Conservation (phyloP, 2,329 filamentous ascomycete genomes). For the Colletotrichum sp. region DNA sequence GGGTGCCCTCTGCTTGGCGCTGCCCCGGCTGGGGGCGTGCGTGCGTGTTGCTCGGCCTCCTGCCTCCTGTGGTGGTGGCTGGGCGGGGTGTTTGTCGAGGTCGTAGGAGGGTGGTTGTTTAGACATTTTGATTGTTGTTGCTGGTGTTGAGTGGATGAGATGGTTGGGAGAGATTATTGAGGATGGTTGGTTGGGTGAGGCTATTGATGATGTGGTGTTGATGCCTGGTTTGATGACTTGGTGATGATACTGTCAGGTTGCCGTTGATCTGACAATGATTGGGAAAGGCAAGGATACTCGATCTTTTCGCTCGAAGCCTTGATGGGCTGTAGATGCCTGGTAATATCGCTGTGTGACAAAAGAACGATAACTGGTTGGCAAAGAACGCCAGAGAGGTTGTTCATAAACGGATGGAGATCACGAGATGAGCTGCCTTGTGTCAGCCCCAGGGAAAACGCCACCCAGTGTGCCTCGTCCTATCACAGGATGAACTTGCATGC, state of each 20-base stretch:
- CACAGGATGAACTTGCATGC: background rate
- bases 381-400: background rate
- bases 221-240: background rate
- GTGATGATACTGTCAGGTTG: background rate
- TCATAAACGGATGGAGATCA: background rate
- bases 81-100: background rate
- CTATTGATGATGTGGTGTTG: background rate
- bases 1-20: no score
- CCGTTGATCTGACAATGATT: background rate
- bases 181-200: background rate
- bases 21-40: no score
- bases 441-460: background rate
- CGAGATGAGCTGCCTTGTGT: background rate
- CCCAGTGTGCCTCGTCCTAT: background rate
- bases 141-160: no score
- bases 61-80: no score
- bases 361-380: background rate
- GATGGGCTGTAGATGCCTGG: no score
- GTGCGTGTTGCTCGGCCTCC: no score
- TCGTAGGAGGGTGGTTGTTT: slow-evolving; percentile 12
- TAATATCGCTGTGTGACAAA: background rate
- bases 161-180: background rate
- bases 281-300: no score
- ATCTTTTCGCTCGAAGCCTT: no score
- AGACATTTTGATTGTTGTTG: background rate